A percentile compares a stretch with the other conserved stretches of the same genome.
phyloP scores from a whole-genome alignment of 768 basidiomycete species.

The Tylopilus balloui region DNA sequence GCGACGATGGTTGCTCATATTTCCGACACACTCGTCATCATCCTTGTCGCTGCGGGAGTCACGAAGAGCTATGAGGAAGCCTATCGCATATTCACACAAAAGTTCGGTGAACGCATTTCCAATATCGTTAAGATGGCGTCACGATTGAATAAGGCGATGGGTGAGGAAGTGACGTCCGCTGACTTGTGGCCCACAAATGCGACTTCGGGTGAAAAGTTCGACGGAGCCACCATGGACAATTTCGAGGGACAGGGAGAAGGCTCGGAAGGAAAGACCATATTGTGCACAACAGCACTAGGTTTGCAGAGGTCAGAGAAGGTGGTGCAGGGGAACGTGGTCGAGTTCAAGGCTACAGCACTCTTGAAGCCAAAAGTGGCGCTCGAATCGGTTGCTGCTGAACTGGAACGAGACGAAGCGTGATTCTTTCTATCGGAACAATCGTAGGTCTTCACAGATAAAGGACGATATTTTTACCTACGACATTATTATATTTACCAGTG shows the following conservation, averaged over 20 bases:
- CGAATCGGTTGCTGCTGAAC: constrained; percentile 28
- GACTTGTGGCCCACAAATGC: constrained; percentile 52
- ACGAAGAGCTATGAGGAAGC: constrained; percentile 30
- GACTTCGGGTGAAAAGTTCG: constrained; percentile 39
- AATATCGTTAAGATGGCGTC: constrained; percentile 33
- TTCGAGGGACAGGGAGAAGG: constrained; percentile 27
- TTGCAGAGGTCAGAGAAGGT: constrained; percentile 38
- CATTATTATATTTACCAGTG: constrained; percentile 28
- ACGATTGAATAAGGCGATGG: constrained; percentile 44
- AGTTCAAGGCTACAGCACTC: constrained; percentile 47
- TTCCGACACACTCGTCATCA: constrained; percentile 40
- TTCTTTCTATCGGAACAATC: background rate
- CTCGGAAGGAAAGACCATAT: constrained; percentile 27
- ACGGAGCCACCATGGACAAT: constrained; percentile 43
- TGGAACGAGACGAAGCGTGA: constrained; percentile 28
- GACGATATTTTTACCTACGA: constrained; percentile 6
- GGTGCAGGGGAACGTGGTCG: constrained; percentile 36
- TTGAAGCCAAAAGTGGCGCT: constrained; percentile 55
- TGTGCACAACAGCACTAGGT: constrained; percentile 59
- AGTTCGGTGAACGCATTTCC: constrained; percentile 33
- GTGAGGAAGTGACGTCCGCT: constrained; percentile 53
- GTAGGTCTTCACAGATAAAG: constrained; percentile 2
- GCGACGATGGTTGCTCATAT: constrained; percentile 42
- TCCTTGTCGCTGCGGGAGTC: constrained; percentile 40
- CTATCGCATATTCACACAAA: constrained; percentile 30